phyloP scores from a whole-genome alignment of 305 asterid genomes.

The Fraxinus albicans region DNA sequence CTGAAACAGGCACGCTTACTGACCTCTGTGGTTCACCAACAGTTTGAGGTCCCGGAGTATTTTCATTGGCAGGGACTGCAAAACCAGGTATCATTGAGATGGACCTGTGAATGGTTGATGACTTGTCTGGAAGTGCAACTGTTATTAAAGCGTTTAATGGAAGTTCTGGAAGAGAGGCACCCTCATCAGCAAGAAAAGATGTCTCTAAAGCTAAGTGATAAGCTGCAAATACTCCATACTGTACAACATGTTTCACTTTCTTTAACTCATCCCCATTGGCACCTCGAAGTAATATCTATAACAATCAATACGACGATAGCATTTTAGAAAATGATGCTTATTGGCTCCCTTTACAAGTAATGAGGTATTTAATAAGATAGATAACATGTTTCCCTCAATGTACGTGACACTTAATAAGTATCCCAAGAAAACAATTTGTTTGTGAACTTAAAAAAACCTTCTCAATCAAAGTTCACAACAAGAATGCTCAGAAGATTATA shows the following conservation, averaged over 20 bases:
- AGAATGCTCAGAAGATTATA: constrained; percentile 6
- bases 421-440: constrained; percentile 11
- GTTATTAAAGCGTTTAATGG: constrained; percentile 67
- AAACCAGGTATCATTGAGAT: constrained; percentile 77
- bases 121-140: constrained; percentile 76
- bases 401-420: neutral
- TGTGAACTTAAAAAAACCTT: neutral
- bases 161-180: constrained; percentile 85
- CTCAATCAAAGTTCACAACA: constrained; percentile 7
- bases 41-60: constrained; percentile 41
- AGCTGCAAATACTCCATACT: constrained; percentile 94
- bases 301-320: constrained; percentile 28
- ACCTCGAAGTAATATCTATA: constrained; percentile 89
- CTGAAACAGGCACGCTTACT: constrained; percentile 52
- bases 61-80: constrained; percentile 43
- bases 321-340: constrained; percentile 11
- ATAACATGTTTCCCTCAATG: constrained; percentile 2
- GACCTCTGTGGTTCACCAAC: constrained; percentile 54
- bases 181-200: constrained; percentile 98
- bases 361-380: neutral
- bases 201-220: constrained; percentile 97
- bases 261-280: constrained; percentile 86
- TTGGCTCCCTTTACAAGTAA: constrained; percentile 2
- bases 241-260: constrained; percentile 93
- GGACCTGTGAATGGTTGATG: constrained; percentile 62